A percentile compares a stretch with the other conserved stretches of the same genome.
phyloP scores from a whole-genome alignment of 306 rosid genomes.

The Prosopis cineraria region DNA sequence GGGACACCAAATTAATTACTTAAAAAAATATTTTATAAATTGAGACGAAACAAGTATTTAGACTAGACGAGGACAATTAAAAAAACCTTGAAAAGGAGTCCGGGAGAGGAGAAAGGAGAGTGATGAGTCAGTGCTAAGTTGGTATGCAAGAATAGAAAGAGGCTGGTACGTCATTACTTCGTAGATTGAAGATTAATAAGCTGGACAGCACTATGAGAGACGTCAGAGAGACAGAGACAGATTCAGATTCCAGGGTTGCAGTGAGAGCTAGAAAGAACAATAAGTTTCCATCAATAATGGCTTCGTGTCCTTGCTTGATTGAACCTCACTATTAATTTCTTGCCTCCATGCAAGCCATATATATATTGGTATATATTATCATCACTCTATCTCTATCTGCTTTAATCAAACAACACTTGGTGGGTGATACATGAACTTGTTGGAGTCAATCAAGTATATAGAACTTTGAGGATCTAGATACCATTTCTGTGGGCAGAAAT shows the following conservation, averaged over 20 bases:
- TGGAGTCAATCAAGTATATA: not conserved
- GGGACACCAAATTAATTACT: too few relatives aligned
- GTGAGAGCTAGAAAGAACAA: not conserved
- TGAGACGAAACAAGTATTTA: too few relatives aligned
- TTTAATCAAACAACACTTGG: constrained; percentile 30
- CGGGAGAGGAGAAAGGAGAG: not conserved
- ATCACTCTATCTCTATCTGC: constrained; percentile 1
- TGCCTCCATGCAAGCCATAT: not conserved
- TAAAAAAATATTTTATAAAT: too few relatives aligned
- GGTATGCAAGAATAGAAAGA: not conserved
- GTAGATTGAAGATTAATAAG: constrained; percentile 14
- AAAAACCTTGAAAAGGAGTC: not conserved
- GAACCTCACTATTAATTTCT: constrained; percentile 31
- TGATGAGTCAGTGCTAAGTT: not conserved
- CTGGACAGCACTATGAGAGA: constrained; percentile 35
- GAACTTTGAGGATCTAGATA: not conserved
- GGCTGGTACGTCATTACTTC: not conserved
- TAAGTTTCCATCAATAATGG: constrained; percentile 25
- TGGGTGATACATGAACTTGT: not conserved
- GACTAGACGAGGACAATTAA: too few relatives aligned
- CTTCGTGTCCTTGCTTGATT: constrained; percentile 11
- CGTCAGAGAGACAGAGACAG: not conserved
- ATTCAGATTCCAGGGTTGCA: not conserved
- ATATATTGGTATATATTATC: too few relatives aligned
- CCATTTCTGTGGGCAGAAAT: constrained; percentile 8